Evolutionary conservation across 139 green algal genomes (phyloP).

Genomic region (Tetraselmis chui): DNA sequence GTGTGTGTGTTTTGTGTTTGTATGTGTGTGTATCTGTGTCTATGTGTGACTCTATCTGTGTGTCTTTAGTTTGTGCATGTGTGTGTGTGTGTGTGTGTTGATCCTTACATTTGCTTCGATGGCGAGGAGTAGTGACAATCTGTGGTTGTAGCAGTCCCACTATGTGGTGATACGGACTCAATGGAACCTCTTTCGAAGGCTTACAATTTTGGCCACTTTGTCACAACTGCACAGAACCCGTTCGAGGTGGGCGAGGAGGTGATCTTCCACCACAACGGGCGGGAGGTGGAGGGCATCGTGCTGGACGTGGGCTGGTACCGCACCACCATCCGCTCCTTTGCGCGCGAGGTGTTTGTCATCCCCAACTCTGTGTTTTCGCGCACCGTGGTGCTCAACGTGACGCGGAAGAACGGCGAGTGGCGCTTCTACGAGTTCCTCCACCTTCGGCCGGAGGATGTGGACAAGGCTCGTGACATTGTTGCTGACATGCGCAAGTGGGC

Average conservation of each 20-base stretch:
- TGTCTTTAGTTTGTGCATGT: no score
- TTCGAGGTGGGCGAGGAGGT: conserved; percentile 80
- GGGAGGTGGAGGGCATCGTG: conserved; percentile 78
- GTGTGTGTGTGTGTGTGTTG: no score
- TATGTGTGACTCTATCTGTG: no score
- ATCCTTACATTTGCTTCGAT: no score
- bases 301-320: conserved; percentile 88
- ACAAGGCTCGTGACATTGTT: conserved; percentile 48
- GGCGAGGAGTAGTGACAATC: no score
- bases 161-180: no score
- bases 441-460: conserved; percentile 51
- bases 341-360: conserved; percentile 63
- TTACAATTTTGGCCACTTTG: no score
- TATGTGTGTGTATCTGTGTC: no score
- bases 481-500: conserved; percentile 59
- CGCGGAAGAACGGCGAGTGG: conserved; percentile 77
- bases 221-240: conserved; percentile 31
- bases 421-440: conserved; percentile 76
- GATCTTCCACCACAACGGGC: conserved; percentile 48
- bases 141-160: no score
- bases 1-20: no score
- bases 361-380: conserved; percentile 76
- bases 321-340: conserved; percentile 75
- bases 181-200: no score
- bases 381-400: conserved; percentile 87